Evolutionary conservation across 2,329 filamentous ascomycete species (phyloP).

Genomic region (Daldinia eschscholtzii): DNA sequence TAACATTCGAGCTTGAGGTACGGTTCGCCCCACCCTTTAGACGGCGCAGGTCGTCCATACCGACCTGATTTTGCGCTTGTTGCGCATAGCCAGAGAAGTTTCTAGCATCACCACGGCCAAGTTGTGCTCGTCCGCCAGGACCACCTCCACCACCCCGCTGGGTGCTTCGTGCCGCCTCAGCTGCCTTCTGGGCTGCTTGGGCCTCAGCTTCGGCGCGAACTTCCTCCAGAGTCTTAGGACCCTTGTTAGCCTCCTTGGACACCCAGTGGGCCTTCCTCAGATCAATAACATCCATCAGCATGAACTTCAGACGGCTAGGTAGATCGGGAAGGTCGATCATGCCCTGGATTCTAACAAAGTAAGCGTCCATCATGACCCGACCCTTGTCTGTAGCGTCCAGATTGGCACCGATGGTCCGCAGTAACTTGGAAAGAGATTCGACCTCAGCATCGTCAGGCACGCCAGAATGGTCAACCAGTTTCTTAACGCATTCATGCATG

Average conservation of each 20-base stretch:
- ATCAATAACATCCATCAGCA: constrained; percentile 95
- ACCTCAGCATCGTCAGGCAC: constrained; percentile 95
- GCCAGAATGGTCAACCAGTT: constrained; percentile 94
- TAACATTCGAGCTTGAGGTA: constrained; percentile 71
- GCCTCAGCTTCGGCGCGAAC: constrained; percentile 87
- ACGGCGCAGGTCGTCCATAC: constrained; percentile 90
- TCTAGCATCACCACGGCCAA: constrained; percentile 88
- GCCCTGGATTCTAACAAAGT: constrained; percentile 88
- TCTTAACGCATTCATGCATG: constrained; percentile 99
- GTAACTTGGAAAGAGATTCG: constrained; percentile 92
- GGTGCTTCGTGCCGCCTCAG: constrained; percentile 73
- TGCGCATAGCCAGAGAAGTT: constrained; percentile 83
- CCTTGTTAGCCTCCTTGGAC: constrained; percentile 91
- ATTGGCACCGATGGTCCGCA: constrained; percentile 90
- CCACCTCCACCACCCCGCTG: constrained; percentile 74
- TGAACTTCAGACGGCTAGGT: constrained; percentile 90
- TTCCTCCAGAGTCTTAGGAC: constrained; percentile 95
- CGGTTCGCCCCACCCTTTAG: constrained; percentile 75
- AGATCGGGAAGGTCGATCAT: constrained; percentile 86
- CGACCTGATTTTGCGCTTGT: constrained; percentile 85
- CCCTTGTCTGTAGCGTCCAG: constrained; percentile 88
- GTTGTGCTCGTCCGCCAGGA: constrained; percentile 74
- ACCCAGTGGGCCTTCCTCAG: constrained; percentile 82
- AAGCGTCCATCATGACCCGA: constrained; percentile 87
- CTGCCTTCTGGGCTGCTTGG: constrained; percentile 82